A percentile compares a stretch with the other conserved stretches of the same genome.
phyloP scores from a whole-genome alignment of 768 basidiomycete genomes.

The Mycena filopes region DNA sequence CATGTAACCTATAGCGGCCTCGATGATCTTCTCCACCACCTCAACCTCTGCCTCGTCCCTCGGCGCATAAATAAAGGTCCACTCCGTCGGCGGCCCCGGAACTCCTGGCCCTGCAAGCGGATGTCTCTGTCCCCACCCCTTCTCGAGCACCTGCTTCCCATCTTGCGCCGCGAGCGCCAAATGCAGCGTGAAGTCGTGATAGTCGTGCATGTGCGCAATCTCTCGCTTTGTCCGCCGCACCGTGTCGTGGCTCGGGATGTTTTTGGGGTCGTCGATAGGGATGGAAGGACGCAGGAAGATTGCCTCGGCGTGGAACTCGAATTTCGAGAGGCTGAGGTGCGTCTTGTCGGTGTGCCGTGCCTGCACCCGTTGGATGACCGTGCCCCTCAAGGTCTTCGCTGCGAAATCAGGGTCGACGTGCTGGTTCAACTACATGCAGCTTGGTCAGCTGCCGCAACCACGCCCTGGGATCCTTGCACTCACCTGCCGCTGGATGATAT shows the following conservation, averaged over 20 bases:
- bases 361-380: constrained; percentile 22
- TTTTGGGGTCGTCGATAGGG: constrained; percentile 26
- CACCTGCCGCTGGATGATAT: constrained; percentile 30
- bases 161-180: constrained; percentile 29
- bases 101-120: constrained; percentile 27
- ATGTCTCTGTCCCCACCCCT: constrained; percentile 31
- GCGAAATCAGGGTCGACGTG: constrained; percentile 16
- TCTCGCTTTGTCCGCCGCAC: constrained; percentile 31
- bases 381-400: constrained; percentile 1
- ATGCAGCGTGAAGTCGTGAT: constrained; percentile 29
- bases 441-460: background rate
- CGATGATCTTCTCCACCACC: constrained; percentile 25
- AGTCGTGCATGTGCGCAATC: constrained; percentile 32
- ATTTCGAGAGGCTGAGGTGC: constrained; percentile 25
- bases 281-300: constrained; percentile 27
- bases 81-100: constrained; percentile 29
- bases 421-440: constrained; percentile 12
- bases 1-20: constrained; percentile 30
- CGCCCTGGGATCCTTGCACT: background rate
- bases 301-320: constrained; percentile 29
- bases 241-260: constrained; percentile 30
- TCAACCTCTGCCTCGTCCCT: constrained; percentile 25
- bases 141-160: constrained; percentile 23
- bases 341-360: constrained; percentile 27
- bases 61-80: constrained; percentile 30